A percentile compares a stretch with the other conserved stretches of the same genome.
These are phyloP conservation scores for Collybia sp. DNA, from an alignment of 768 basidiomycete species.

Conservation along the genomic window DNA sequence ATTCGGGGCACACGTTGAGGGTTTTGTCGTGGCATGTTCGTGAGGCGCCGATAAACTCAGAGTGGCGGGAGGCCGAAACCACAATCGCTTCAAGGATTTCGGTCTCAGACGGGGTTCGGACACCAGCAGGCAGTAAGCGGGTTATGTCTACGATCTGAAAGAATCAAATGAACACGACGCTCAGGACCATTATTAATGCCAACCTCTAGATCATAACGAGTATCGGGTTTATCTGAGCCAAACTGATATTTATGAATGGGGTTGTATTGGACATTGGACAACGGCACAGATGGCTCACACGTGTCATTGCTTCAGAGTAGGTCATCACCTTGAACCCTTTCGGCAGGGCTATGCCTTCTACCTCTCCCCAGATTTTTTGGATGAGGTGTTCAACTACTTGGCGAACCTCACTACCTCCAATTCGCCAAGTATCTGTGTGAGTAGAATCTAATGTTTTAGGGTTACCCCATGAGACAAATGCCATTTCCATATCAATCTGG, in stretches of 20 bases:
- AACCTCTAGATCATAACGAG: conserved; percentile 84
- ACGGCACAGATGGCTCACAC: conserved; percentile 40
- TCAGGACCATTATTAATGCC: conserved; percentile 9
- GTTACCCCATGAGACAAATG: conserved; percentile 81
- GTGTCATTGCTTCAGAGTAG: conserved; percentile 87
- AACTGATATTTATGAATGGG: conserved; percentile 42
- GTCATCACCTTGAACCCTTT: conserved; percentile 76
- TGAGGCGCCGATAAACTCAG: conserved; percentile 38
- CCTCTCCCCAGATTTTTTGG: conserved; percentile 67
- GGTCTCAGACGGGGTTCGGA: conserved; percentile 20
- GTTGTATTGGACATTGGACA: background rate
- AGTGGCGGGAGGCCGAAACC: conserved; percentile 34
- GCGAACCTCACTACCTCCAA: conserved; percentile 83
- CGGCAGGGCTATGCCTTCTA: conserved; percentile 60
- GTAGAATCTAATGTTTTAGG: conserved; percentile 12
- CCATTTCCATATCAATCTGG: conserved; percentile 96
- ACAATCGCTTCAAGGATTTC: conserved; percentile 42
- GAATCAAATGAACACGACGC: conserved; percentile 10
- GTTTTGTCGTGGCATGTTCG: conserved; percentile 22
- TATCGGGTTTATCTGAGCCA: conserved; percentile 95
- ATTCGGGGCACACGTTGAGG: conserved; percentile 21
- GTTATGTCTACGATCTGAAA: conserved; percentile 41
- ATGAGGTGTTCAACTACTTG: conserved; percentile 74
- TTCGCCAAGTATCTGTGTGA: conserved; percentile 56
- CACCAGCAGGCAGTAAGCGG: conserved; percentile 27